Evolutionary conservation across 805 yeast species (phyloP).

Genomic region (Cyberlindnera lachancei): DNA sequence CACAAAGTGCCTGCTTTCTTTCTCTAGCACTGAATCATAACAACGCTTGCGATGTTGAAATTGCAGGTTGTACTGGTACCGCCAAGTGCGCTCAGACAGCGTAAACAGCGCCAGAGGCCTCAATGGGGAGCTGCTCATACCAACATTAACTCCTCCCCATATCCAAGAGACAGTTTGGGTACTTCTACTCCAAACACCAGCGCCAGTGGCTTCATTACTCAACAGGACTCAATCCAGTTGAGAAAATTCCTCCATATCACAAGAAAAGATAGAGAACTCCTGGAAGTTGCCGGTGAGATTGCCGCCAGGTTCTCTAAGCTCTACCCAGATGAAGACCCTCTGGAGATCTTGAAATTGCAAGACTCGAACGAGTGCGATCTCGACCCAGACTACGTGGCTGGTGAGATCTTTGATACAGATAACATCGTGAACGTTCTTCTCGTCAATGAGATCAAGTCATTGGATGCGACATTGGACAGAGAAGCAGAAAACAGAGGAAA

Average conservation of each 20-base stretch:
- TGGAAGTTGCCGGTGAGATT: constrained; percentile 46
- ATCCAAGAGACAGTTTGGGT: constrained; percentile 23
- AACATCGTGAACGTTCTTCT: constrained; percentile 41
- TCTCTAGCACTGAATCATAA: no score
- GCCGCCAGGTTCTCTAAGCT: constrained; percentile 47
- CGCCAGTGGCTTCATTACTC: constrained; percentile 8
- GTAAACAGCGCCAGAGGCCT: neutral
- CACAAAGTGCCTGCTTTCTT: no score
- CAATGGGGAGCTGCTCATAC: constrained; percentile 2
- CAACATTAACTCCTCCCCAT: constrained; percentile 9
- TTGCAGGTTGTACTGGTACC: constrained; percentile 38
- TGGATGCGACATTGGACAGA: constrained; percentile 8
- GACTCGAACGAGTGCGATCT: constrained; percentile 64
- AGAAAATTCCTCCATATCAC: constrained; percentile 64
- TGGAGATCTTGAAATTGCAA: constrained; percentile 55
- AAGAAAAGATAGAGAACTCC: constrained; percentile 36
- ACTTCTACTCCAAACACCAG: constrained; percentile 31
- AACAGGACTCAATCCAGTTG: constrained; percentile 15
- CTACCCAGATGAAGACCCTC: constrained; percentile 54
- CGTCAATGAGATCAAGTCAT: constrained; percentile 30
- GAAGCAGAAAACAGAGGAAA: constrained; percentile 10
- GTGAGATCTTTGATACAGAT: constrained; percentile 52
- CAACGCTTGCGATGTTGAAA: constrained; percentile 35
- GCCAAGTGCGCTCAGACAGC: constrained; percentile 26
- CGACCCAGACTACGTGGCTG: constrained; percentile 67